Conservation (phyloP, 345 rosid species). For the Camelina laxa region DNA sequence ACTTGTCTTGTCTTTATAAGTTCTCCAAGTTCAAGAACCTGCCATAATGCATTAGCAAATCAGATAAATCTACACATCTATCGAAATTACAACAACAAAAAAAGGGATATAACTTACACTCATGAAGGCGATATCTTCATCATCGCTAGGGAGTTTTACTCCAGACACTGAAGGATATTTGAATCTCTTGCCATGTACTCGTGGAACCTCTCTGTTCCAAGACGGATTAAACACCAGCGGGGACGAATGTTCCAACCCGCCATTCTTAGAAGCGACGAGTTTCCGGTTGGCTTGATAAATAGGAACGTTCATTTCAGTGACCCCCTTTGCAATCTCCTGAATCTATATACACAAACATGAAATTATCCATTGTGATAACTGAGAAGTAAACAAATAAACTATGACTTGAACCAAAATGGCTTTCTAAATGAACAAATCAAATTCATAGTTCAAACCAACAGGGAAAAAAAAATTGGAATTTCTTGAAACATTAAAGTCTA, state of each 20-base stretch:
- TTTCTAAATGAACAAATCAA: neutral
- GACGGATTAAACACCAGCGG: conserved; percentile 66
- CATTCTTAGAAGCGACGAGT: conserved; percentile 66
- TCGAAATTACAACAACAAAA: neutral
- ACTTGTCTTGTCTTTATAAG: conserved; percentile 74
- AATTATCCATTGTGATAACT: neutral
- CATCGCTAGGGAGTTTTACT: conserved; percentile 50
- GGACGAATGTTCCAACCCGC: conserved; percentile 77
- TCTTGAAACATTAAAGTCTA: neutral
- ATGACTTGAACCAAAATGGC: neutral
- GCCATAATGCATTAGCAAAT: conserved; percentile 31
- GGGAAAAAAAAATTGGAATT: too few species aligned
- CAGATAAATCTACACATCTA: conserved; percentile 6
- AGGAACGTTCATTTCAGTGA: conserved; percentile 63
- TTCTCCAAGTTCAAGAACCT: conserved; percentile 84
- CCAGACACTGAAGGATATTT: conserved; percentile 50
- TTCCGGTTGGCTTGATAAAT: conserved; percentile 62
- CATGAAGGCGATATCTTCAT: conserved; percentile 86
- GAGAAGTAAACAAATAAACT: neutral
- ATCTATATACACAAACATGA: conserved; percentile 28
- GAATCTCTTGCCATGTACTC: conserved; percentile 46
- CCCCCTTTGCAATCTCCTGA: conserved; percentile 64
- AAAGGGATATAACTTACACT: conserved; percentile 51
- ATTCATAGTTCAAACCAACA: neutral
- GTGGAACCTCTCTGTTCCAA: conserved; percentile 51